Percentiles rank a stretch among this genome's conserved stretches.
phyloP scores from a whole-genome alignment of 345 rosid genomes.

The Corchorus capsularis region DNA sequence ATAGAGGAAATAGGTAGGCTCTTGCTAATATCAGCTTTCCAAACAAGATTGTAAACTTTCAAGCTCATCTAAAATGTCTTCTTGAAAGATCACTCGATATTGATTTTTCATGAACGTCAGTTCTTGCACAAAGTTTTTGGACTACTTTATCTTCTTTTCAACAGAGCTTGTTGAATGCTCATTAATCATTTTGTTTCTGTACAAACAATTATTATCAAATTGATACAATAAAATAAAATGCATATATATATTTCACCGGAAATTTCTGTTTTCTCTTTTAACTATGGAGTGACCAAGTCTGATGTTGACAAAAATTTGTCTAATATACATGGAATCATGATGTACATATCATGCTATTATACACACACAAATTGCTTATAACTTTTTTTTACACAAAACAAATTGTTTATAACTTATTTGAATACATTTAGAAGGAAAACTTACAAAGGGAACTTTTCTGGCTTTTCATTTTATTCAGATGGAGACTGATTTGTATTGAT shows the following conservation, averaged over 20 bases:
- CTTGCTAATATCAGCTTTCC: not conserved
- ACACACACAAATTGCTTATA: not conserved
- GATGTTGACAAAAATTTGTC: not conserved
- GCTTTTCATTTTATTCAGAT: not conserved
- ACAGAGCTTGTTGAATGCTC: not conserved
- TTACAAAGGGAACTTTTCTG: not conserved
- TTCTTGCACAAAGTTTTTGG: not conserved
- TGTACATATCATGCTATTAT: not conserved
- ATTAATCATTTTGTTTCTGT: not conserved
- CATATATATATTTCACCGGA: not conserved
- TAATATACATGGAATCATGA: not conserved
- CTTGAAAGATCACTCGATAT: too few species aligned
- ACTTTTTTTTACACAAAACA: too few species aligned
- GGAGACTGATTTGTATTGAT: not conserved
- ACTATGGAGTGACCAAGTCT: not conserved
- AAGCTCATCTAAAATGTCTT: not conserved
- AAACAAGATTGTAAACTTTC: not conserved
- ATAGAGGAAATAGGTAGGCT: not conserved
- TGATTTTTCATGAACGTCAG: not conserved
- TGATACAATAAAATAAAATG: not conserved
- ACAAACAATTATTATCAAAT: not conserved
- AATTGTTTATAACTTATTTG: not conserved
- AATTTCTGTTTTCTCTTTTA: not conserved
- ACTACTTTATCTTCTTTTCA: not conserved
- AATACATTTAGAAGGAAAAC: not conserved